Evolutionary conservation across 495 filamentous ascomycete genomes (phyloP).

Genomic region (Talaromyces proteolyticus): DNA sequence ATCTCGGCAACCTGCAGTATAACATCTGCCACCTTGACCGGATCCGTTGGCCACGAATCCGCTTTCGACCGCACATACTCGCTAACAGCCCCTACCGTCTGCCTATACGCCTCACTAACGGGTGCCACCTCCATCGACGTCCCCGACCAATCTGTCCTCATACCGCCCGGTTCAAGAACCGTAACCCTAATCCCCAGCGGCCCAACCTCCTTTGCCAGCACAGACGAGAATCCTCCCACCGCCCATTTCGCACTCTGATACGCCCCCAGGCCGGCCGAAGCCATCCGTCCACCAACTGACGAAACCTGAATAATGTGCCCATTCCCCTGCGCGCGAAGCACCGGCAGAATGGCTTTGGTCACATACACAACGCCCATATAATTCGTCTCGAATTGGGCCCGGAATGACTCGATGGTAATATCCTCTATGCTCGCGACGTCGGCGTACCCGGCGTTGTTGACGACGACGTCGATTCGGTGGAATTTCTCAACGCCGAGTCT

Average conservation of each 20-base stretch:
- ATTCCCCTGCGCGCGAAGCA: slow-evolving; percentile 6
- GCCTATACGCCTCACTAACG: slow-evolving; percentile 20
- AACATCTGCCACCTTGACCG: slow-evolving; percentile 18
- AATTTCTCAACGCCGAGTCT: slow-evolving; percentile 14
- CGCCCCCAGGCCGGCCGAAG: slow-evolving; percentile 24
- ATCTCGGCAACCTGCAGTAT: slow-evolving; percentile 11
- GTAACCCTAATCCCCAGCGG: slow-evolving; percentile 22
- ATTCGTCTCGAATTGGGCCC: slow-evolving; percentile 16
- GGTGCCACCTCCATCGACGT: slow-evolving; percentile 18
- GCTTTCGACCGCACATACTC: too few species aligned
- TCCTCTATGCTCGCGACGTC: slow-evolving; percentile 13
- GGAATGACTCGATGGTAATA: slow-evolving; percentile 9
- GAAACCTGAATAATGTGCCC: slow-evolving; percentile 23
- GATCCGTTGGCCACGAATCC: too few species aligned
- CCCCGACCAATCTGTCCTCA: slow-evolving; percentile 27
- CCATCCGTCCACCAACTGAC: slow-evolving; percentile 28
- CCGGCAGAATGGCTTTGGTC: slow-evolving; percentile 6
- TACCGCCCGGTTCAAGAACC: slow-evolving; percentile 29
- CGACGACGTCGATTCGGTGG: slow-evolving; percentile 19
- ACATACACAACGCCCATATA: slow-evolving; percentile 15
- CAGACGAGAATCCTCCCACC: slow-evolving; percentile 27
- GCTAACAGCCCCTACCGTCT: slow-evolving; percentile 13
- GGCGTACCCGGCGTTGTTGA: slow-evolving; percentile 30
- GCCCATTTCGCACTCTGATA: slow-evolving; percentile 49
- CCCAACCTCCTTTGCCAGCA: slow-evolving; percentile 21